A percentile compares a stretch with the other conserved stretches of the same genome.
phyloP scores from a whole-genome alignment of 331 rosid species.

The Rosa hybrid region DNA sequence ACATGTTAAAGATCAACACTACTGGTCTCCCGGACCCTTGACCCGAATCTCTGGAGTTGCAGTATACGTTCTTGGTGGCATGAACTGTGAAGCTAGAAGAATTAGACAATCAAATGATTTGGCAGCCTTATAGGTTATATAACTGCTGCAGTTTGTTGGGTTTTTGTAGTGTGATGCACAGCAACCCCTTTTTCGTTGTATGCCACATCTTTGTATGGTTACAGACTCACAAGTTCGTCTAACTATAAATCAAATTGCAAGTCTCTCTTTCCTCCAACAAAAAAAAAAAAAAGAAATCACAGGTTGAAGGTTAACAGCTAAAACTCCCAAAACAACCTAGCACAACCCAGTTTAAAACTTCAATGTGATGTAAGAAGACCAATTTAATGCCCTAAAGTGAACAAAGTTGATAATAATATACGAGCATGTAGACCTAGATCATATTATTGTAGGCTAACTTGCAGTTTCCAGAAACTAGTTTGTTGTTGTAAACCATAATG shows the following conservation, averaged over 20 bases:
- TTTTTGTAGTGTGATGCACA: constrained; percentile 4
- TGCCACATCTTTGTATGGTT: background rate
- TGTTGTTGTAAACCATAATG: too few species aligned
- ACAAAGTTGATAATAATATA: too few species aligned
- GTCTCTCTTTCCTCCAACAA: too few species aligned
- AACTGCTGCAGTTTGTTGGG: background rate
- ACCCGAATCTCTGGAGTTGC: background rate
- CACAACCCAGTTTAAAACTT: too few species aligned
- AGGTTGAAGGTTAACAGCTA: too few species aligned
- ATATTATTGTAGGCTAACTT: too few species aligned
- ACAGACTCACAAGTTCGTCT: background rate
- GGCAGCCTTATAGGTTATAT: background rate
- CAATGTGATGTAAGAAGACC: too few species aligned
- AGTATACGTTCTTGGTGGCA: background rate
- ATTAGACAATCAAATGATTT: background rate
- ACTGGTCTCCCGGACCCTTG: background rate
- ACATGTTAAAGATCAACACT: background rate
- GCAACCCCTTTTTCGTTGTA: background rate
- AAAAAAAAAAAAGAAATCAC: too few species aligned
- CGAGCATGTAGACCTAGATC: too few species aligned
- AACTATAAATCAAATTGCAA: background rate
- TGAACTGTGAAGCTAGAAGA: background rate
- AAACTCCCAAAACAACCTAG: too few species aligned
- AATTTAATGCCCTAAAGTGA: too few species aligned
- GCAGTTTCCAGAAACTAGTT: too few species aligned